Base-by-base conservation (phyloP, 768 basidiomycete species). In the Mycena kentingensis region DNA sequence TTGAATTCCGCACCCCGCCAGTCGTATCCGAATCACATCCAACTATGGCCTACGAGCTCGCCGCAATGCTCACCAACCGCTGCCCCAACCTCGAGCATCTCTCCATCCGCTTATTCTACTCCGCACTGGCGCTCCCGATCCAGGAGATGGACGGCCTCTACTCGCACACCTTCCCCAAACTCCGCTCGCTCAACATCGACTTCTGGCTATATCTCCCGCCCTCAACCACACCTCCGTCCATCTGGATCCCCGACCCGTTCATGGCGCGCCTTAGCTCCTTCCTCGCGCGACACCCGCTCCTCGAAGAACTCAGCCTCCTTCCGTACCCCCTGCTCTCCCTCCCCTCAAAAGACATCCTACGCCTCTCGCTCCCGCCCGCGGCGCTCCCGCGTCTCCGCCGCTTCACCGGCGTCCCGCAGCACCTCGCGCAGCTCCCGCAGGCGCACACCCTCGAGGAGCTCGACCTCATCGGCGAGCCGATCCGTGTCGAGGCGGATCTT, bases 1-100 rank as follows among this genome's bases (percentile, higher is more conserved):
- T 60, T 34, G 36, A 45, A 12, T 21, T 56, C 2, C 29, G 5
- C 26, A 21, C 42, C 15, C 21, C n/a, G 10, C n/a, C 21, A 7
- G 18, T 13, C 36, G 19, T 5, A 0, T 15, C 27, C 29, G 36
- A 45, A 43, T 16, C 12, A 16, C n/a, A 25, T 29, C 26, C n/a
- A 13, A 21, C 8, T 32, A 21, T 35, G 13, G 18, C 18, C 22
- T 6, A 13, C 13, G 28, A 60, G 5, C 64, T 80, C 13, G 50
- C 27, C 28, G 42, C 49, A 28, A 57, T 60, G 55, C 59, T 60
- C 31, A 25, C 46, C n/a, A 5, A 29, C 11, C 43, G 44, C 12
- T 45, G 55, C 32, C 51, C 59, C n/a, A 36, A 43, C 18, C 51
- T 60, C 24, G 70, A 76, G 52, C 70, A 75, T 21, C 66, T 80